Percentiles rank a stretch among this genome's conserved stretches.
Conservation (phyloP, 2,329 filamentous ascomycete genomes). For the Colletotrichum costaricense region DNA sequence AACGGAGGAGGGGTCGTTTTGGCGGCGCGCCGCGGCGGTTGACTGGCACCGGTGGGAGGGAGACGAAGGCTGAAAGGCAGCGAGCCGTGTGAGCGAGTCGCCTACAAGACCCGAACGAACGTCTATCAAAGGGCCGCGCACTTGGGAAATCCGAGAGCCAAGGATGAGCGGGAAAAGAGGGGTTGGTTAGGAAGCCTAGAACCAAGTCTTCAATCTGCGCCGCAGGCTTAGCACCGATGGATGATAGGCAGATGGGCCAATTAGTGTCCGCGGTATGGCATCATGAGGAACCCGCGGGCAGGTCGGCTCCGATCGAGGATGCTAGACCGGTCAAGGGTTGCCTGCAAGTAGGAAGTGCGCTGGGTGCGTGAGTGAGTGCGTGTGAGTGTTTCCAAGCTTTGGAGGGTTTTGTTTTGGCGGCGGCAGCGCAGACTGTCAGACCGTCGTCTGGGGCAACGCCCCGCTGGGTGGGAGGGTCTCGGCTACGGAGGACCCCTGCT, state of each 20-base stretch:
- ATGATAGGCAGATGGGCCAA: neutral
- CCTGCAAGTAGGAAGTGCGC: no score
- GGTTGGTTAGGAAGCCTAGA: conserved; percentile 4
- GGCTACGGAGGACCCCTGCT: conserved; percentile 8
- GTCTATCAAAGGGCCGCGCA: conserved; percentile 1
- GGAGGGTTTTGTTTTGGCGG: conserved; percentile 20
- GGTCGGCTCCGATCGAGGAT: neutral
- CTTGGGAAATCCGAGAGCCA: neutral
- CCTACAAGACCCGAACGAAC: neutral
- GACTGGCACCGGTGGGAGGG: neutral
- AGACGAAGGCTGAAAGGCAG: no score
- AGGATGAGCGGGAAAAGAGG: neutral
- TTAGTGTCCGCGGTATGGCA: conserved; percentile 10
- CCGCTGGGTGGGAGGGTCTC: neutral
- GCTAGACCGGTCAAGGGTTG: no score
- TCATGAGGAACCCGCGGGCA: conserved; percentile 14
- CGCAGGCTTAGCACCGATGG: neutral
- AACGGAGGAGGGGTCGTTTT: neutral
- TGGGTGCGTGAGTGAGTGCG: neutral
- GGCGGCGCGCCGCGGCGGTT: neutral
- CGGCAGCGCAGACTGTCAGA: conserved; percentile 8
- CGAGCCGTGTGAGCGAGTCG: neutral
- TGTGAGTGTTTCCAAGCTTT: no score
- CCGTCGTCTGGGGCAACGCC: conserved; percentile 14
- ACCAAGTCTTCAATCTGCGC: conserved; percentile 11